Evolutionary conservation across 495 filamentous ascomycete species (phyloP), one percentile per base, ranked within the genome.

Genomic region (Massariosphaeria phaeospora): DNA sequence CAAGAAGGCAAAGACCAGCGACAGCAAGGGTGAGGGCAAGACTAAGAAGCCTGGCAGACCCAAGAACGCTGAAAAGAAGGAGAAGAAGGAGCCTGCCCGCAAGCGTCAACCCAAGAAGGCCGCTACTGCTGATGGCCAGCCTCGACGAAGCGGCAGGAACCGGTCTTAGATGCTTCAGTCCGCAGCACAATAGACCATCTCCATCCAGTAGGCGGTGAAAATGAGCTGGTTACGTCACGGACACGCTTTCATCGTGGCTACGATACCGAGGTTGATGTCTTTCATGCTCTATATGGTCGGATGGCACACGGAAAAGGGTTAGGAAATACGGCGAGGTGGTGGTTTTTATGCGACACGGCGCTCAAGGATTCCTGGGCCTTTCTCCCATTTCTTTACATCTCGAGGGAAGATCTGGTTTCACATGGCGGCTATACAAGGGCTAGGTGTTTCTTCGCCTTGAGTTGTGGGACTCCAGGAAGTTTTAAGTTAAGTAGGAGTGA

Each of bases 1-100:
- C 7, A 69, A 76, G 55, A 70, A 70, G 47, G 66, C 70, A 48
- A 70, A 65, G 41, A 62, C 50, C 17, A 69, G 65, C 41, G 66
- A 72, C 50, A 47, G 45, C n/a, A 57, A 65, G 17, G 8, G 11
- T 3, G 33, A 35, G 46, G n/a, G 18, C 34, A 40, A 52, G 36
- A 43, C 27, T 2, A 72, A 71, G 48, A 73, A 69, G 11, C 66
- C 68, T 21, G 73, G 72, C 13, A 67, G 72, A 25, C 73, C 76
- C 9, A 77, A 77, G 66, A 58, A 58, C n/a, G 51, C 24, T 8
- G 54, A 63, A 17, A 57, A 56, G 47, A 66, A 66, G 50, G 60
- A 65, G 38, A 62, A 66, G 56, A 63, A 63, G 39, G 58, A 53
- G 20, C 67, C 69, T 51, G 61, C 35, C 30, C 55, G 61, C 31